These are phyloP conservation scores for Colletotrichum paranaense DNA, from an alignment of 2,329 filamentous ascomycete species.

Conservation along the genomic window DNA sequence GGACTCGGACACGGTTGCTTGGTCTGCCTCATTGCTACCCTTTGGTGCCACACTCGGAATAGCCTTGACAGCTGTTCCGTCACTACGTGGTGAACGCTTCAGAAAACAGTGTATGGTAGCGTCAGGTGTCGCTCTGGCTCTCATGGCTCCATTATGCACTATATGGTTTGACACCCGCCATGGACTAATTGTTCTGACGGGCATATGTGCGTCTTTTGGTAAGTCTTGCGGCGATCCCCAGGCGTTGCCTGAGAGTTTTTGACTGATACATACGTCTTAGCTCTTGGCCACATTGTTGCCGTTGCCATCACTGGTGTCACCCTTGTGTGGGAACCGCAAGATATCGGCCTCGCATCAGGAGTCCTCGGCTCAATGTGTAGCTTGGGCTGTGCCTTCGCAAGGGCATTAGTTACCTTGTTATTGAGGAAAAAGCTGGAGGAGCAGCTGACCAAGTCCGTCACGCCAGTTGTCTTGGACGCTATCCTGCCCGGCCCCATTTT, in stretches of 20 bases:
- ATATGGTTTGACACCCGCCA: background rate
- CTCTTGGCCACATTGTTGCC: slow-evolving; percentile 53
- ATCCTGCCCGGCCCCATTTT: too few relatives aligned
- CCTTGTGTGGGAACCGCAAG: slow-evolving; percentile 57
- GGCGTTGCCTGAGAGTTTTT: background rate
- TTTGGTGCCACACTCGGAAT: background rate
- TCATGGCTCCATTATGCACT: background rate
- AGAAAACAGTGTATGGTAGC: background rate
- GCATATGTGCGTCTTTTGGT: background rate
- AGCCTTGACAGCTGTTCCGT: slow-evolving; percentile 45
- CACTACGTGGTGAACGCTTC: slow-evolving; percentile 46
- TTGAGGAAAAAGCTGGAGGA: slow-evolving; percentile 48
- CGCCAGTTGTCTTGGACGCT: slow-evolving; percentile 44
- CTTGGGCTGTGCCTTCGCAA: slow-evolving; percentile 51
- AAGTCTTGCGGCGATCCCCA: background rate
- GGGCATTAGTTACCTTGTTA: slow-evolving; percentile 50
- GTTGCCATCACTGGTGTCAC: slow-evolving; percentile 55
- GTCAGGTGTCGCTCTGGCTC: background rate
- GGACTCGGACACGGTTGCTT: slow-evolving; percentile 49
- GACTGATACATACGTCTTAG: slow-evolving; percentile 32
- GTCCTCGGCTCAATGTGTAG: slow-evolving; percentile 58
- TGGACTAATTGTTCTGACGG: background rate
- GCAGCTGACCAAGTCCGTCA: slow-evolving; percentile 48
- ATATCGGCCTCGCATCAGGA: slow-evolving; percentile 57
- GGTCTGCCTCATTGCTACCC: slow-evolving; percentile 34